Evolutionary conservation across 768 basidiomycete genomes (phyloP), one percentile per base, ranked within the genome.

Genomic region (Trametes cinnabarina): DNA sequence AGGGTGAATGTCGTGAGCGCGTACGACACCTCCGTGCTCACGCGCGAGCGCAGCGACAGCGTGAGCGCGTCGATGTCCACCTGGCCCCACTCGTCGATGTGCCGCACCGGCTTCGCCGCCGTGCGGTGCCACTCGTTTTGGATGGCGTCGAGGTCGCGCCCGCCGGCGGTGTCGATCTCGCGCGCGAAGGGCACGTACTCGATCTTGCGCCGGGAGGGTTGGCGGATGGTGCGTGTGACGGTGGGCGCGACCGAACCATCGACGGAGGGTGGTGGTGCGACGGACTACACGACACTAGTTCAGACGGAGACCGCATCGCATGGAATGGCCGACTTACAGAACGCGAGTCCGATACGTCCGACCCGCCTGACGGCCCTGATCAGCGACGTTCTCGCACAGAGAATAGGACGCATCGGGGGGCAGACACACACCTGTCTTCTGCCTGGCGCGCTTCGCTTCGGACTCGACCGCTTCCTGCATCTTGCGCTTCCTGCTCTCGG

Each of bases 21-120:
- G 69, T 94, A 98, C 3, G 94, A 88, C 51, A 95, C 75, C 71
- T 99, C 96, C 44, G 84, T 79, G 9, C 86, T 80, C 40, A 98
- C 74, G 34, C 95, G 80, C 34, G 91, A 96, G 30, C 94, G 88
- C 39, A 99, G 75, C 28, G 91, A 90, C 88, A 99, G 87, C n/a
- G 86, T 87, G 48, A 99, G 79, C n/a, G 86, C 86, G 67, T 97
- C 94, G 57, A 98, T 86, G 65, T 98, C 95, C 48, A 96, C 83
- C 8, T 78, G 80, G 20, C 92, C 94, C 85, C 94, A 92, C 51
- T 95, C 92, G 68, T 87, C 85, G 61, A 92, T 80, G 49, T 87
- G 83, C 56, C 89, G 81, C 65, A 88, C 70, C 6, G 82, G 78
- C 42, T 88, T 82, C 51, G 80, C 76, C 44, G 81, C 76, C 30